These are phyloP conservation scores for Limtongozyma cylindracea DNA, from an alignment of 805 yeast species.

Conservation along the genomic window DNA sequence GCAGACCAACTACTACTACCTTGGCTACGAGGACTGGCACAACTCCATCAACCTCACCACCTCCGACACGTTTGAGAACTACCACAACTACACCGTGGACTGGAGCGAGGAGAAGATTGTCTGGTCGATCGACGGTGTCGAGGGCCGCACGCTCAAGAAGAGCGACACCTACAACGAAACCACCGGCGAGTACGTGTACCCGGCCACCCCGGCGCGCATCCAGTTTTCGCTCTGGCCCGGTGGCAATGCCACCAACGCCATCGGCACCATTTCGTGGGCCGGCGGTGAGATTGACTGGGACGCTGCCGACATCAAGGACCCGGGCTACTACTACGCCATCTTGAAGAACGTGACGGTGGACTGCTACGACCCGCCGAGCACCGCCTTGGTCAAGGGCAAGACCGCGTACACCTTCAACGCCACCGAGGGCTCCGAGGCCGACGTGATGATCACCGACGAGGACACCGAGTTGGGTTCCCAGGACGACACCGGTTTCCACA, in stretches of 20 bases:
- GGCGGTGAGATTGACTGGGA: constrained; percentile 80
- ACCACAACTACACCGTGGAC: constrained; percentile 55
- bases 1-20: constrained; percentile 62
- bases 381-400: constrained; percentile 19
- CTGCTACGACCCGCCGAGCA: constrained; percentile 54
- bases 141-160: constrained; percentile 37
- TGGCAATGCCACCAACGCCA: constrained; percentile 25
- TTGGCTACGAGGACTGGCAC: constrained; percentile 45
- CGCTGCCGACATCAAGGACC: constrained; percentile 38
- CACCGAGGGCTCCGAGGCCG: constrained; percentile 10
- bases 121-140: constrained; percentile 53
- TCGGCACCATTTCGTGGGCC: constrained; percentile 61
- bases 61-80: constrained; percentile 35
- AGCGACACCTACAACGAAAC: constrained; percentile 41
- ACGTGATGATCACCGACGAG: constrained; percentile 35
- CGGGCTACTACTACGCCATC: constrained; percentile 64
- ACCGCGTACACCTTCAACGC: constrained; percentile 17
- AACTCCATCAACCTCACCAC: constrained; percentile 20
- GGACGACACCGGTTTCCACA: constrained; percentile 44
- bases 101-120: constrained; percentile 51
- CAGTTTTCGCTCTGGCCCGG: constrained; percentile 65
- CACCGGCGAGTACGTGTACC: constrained; percentile 24
- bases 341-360: constrained; percentile 32
- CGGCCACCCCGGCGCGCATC: constrained; percentile 54
- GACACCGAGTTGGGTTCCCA: constrained; percentile 28